Conservation (phyloP, 1,284 basidiomycete species). For the Sporisorium iseilematis-ciliati region DNA sequence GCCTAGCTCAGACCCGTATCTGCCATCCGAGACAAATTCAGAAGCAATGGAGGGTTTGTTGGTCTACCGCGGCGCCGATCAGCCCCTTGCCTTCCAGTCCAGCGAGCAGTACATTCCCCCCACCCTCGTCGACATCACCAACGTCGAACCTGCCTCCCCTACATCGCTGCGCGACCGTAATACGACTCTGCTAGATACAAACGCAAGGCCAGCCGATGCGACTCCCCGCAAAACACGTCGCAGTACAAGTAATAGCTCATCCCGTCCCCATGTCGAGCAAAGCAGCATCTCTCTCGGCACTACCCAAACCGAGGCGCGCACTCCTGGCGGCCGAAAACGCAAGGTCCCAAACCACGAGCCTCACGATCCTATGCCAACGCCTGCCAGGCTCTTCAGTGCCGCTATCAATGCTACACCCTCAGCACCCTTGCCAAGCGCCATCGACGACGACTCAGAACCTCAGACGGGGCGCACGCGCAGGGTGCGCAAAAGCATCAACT, state of each 20-base stretch:
- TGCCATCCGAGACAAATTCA: conserved; percentile 38
- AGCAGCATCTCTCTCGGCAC: not conserved
- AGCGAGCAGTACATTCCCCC: not conserved
- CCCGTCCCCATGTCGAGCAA: not conserved
- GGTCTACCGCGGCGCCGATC: conserved; percentile 15
- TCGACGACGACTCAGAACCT: conserved; percentile 15
- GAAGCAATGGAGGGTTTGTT: conserved; percentile 38
- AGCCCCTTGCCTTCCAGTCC: not conserved
- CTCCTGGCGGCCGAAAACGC: conserved; percentile 41
- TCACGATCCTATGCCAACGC: conserved; percentile 24
- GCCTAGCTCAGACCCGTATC: conserved; percentile 29
- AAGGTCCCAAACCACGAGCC: conserved; percentile 27
- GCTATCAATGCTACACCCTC: conserved; percentile 7
- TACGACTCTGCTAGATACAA: not conserved
- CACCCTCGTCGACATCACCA: conserved; percentile 33
- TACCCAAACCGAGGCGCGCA: conserved; percentile 13
- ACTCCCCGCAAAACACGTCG: conserved; percentile 25
- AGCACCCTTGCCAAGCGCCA: not conserved
- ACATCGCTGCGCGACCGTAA: not conserved
- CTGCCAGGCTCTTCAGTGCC: conserved; percentile 24
- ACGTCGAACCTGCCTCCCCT: not conserved
- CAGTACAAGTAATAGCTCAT: not conserved
- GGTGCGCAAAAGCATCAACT: conserved; percentile 66
- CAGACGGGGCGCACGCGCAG: conserved; percentile 47
- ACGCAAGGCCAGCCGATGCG: conserved; percentile 1